Evolutionary conservation across 495 filamentous ascomycete genomes (phyloP).

Genomic region (Melanomma pulvis-pyrius): DNA sequence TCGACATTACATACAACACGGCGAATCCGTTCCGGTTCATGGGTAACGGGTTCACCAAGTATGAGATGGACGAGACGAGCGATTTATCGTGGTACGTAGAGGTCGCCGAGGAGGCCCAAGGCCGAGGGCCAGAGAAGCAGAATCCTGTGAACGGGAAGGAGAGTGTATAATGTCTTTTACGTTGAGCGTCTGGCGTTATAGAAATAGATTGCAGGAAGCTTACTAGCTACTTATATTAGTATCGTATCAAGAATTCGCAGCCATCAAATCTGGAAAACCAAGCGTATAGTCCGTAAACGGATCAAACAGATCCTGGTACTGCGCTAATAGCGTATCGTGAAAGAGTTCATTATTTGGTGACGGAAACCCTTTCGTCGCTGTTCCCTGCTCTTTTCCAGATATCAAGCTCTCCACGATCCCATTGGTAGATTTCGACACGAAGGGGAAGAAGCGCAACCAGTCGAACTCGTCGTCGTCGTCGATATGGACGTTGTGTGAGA

Average conservation of each 20-base stretch:
- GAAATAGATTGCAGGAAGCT: not conserved
- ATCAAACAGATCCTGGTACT: constrained; percentile 11
- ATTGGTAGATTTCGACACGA: constrained; percentile 8
- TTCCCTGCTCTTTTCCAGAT: not conserved
- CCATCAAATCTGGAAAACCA: not conserved
- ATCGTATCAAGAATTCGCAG: not conserved
- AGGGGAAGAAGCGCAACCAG: constrained; percentile 9
- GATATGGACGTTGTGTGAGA: not conserved
- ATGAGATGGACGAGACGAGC: constrained; percentile 7
- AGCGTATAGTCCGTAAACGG: constrained; percentile 1
- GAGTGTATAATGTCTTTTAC: not conserved
- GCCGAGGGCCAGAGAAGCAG: not conserved
- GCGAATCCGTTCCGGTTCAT: constrained; percentile 18
- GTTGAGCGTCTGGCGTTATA: not conserved
- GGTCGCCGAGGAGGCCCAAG: constrained; percentile 4
- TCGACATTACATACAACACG: constrained; percentile 16
- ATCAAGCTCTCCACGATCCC: constrained; percentile 7
- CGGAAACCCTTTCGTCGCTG: constrained; percentile 1
- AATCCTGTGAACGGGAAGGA: not conserved
- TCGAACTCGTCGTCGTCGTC: not conserved
- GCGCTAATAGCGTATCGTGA: constrained; percentile 1
- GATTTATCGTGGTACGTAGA: constrained; percentile 4
- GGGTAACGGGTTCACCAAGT: constrained; percentile 14
- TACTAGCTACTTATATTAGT: not conserved
- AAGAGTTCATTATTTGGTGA: constrained; percentile 4